Percentiles rank a stretch among this genome's conserved stretches.
phyloP scores from a whole-genome alignment of 345 rosid species.

The Fremontodendron californicum region DNA sequence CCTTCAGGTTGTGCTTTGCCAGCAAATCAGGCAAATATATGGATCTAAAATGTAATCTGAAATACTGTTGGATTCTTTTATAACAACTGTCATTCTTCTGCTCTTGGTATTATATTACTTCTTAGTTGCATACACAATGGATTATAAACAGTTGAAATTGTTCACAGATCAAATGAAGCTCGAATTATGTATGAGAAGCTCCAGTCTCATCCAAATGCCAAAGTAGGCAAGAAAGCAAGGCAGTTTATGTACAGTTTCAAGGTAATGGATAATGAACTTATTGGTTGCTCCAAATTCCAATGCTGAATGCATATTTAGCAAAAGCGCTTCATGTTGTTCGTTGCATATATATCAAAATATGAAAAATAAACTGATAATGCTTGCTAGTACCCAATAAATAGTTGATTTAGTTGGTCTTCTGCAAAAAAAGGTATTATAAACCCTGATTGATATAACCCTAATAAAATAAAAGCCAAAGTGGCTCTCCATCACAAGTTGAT shows the following conservation, averaged over 20 bases:
- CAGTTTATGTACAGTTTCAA: constrained; percentile 79
- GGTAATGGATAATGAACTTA: constrained; percentile 39
- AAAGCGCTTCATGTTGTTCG: background rate
- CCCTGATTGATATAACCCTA: background rate
- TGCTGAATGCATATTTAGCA: background rate
- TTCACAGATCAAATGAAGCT: constrained; percentile 64
- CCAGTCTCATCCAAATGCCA: constrained; percentile 66
- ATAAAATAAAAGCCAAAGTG: background rate
- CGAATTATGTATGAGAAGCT: constrained; percentile 79
- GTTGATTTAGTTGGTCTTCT: background rate
- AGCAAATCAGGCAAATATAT: background rate
- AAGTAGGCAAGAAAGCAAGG: constrained; percentile 71
- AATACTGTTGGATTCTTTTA: background rate
- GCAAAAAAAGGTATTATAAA: background rate
- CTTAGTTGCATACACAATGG: background rate
- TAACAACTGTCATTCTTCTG: background rate
- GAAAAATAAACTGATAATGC: background rate
- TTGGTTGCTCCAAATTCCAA: background rate
- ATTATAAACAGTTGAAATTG: constrained; percentile 10
- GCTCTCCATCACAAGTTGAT: background rate
- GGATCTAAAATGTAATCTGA: background rate
- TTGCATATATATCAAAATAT: background rate
- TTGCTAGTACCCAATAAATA: background rate
- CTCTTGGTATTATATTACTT: background rate
- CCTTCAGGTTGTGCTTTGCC: background rate